Base-by-base conservation (phyloP, 2,329 filamentous ascomycete genomes). In the Colletotrichum tropicicola region DNA sequence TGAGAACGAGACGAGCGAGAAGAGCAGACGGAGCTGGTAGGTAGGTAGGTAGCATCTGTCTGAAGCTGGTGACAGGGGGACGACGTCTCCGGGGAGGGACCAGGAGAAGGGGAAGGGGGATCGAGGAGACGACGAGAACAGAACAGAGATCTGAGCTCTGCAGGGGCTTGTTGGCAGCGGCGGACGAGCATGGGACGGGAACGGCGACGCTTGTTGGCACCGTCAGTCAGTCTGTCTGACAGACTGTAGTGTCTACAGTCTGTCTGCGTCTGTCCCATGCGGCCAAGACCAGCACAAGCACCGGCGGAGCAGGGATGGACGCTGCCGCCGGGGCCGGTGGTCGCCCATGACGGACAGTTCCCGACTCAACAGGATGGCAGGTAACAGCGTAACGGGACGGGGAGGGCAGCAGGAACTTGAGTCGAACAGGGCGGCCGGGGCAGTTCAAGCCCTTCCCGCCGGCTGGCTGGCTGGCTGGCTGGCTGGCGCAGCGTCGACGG, bases 331-430 rank as follows among this genome's bases (percentile, higher is more conserved):
- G 43, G 25, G 43, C 45, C 27, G 48, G 15, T 61, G 56, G 60
- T 15, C 27, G 44, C 44, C 43, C 32, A 35, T 54, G 48, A 55
- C 56, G 61, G 61, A 61, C 43, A 37, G 49, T 32, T 61, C 44
- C 48, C 56, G 49, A 61, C 59, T 51, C 52, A 27, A 47, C 57
- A 32, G 51, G 61, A 54, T 65, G 61, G 57, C 61, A 60, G 56
- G 59, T 39, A 43, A 15, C 32, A 35, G n/a, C n/a, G n/a, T n/a
- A n/a, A 56, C 43, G 55, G 25, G 41, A 53, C 45, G 12, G 27
- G 25, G 27, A 23, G 17, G 21, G 21, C 43, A 21, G 45, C 25
- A 51, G 27, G n/a, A 54, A 65, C 47, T 60, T 55, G 61, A 55
- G 61, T 65, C 56, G 49, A 65, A 65, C 61, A 48, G 43, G n/a